Evolutionary conservation across 2,329 filamentous ascomycete species (phyloP).

Genomic region (Aspergillus sp.): DNA sequence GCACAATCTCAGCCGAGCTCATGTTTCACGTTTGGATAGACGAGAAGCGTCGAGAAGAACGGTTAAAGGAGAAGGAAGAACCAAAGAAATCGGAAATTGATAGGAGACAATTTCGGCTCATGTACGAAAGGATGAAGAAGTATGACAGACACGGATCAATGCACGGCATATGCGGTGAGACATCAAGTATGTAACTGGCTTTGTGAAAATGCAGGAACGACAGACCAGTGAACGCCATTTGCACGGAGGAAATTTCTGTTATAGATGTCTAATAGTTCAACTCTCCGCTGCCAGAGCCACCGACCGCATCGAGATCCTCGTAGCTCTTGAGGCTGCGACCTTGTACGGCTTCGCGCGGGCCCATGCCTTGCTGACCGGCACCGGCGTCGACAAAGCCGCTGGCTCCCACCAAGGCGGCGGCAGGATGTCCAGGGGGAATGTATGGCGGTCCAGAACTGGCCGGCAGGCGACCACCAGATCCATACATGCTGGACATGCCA

Average conservation of each 20-base stretch:
- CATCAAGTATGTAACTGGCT: background rate
- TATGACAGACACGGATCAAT: background rate
- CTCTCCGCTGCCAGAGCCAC: conserved; percentile 73
- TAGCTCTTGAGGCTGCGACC: conserved; percentile 95
- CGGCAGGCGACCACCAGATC: conserved; percentile 34
- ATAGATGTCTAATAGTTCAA: conserved; percentile 72
- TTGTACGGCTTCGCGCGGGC: conserved; percentile 86
- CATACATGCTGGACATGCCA: conserved; percentile 40
- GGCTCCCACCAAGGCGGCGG: conserved; percentile 44
- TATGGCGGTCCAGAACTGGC: conserved; percentile 34
- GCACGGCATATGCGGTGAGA: conserved; percentile 13
- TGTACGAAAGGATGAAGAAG: conserved; percentile 13
- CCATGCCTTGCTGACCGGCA: conserved; percentile 70
- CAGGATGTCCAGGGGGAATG: conserved; percentile 44
- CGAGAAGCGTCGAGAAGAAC: background rate
- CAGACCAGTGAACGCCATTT: conserved; percentile 1
- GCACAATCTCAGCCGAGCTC: background rate
- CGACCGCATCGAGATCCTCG: conserved; percentile 89
- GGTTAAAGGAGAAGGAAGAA: background rate
- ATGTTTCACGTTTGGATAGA: background rate
- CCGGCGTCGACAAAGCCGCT: conserved; percentile 55
- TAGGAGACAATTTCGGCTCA: background rate
- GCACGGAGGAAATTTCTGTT: background rate
- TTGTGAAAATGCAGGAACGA: background rate
- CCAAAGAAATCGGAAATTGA: background rate